Conservation (phyloP, 139 green algal genomes). For the Tetradesmus obliquus region DNA sequence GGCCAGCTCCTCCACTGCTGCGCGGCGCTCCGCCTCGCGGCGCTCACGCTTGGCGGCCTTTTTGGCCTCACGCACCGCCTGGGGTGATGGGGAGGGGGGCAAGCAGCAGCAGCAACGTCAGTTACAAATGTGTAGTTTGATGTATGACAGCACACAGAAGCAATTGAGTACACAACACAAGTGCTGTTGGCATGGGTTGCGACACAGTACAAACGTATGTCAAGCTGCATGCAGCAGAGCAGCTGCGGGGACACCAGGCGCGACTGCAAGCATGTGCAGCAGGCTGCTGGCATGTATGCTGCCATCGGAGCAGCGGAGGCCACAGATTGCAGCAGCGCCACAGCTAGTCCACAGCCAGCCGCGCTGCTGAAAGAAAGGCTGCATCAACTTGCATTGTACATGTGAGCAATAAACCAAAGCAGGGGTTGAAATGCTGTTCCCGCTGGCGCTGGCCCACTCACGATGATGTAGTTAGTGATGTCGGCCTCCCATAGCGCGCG, state of each 20-base stretch:
- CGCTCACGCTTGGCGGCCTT: conserved; percentile 73
- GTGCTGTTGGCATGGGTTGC: too few relatives aligned
- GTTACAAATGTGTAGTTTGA: too few relatives aligned
- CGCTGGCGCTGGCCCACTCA: conserved; percentile 21
- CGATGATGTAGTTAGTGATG: conserved; percentile 66
- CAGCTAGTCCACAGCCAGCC: not conserved
- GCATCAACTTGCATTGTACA: not conserved
- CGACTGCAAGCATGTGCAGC: not conserved
- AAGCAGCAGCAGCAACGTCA: not conserved
- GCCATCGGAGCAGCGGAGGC: not conserved
- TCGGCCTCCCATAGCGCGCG: conserved; percentile 58
- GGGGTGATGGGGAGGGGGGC: not conserved
- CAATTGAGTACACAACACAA: too few relatives aligned
- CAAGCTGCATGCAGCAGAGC: not conserved
- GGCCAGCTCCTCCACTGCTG: conserved; percentile 62
- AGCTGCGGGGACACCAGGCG: not conserved
- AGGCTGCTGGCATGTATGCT: not conserved
- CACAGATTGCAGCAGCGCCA: not conserved
- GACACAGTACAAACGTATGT: too few relatives aligned
- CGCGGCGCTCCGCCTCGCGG: conserved; percentile 70
- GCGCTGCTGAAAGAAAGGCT: not conserved
- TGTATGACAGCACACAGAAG: too few relatives aligned
- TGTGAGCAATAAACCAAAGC: not conserved
- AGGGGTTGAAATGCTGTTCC: too few relatives aligned
- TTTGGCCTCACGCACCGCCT: conserved; percentile 75